These are phyloP conservation scores for Neurospora sublineolata DNA, from an alignment of 495 filamentous ascomycete species.

Conservation along the genomic window DNA sequence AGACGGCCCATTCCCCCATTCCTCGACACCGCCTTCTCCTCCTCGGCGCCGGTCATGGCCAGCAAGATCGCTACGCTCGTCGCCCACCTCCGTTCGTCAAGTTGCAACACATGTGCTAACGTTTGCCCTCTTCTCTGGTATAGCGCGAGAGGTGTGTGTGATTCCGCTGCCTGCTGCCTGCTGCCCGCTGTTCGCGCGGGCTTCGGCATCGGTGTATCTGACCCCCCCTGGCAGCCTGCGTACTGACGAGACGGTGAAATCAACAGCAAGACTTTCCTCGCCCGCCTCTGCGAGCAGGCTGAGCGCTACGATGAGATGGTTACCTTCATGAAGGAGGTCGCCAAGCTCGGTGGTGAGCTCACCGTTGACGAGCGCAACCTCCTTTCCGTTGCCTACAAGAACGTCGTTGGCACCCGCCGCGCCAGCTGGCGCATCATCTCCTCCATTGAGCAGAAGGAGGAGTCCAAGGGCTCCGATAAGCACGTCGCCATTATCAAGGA, in stretches of 20 bases:
- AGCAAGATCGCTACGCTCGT: slow-evolving; percentile 17
- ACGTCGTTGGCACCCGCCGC: slow-evolving; percentile 96
- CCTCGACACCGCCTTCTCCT: slow-evolving; percentile 16
- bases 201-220: slow-evolving; percentile 1
- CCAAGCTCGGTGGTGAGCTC: slow-evolving; percentile 95
- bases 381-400: slow-evolving; percentile 98
- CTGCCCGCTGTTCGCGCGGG: not conserved
- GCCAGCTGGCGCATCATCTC: slow-evolving; percentile 99
- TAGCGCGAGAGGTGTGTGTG: slow-evolving; percentile 75
- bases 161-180: not conserved
- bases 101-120: slow-evolving; percentile 29
- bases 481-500: slow-evolving; percentile 92
- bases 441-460: slow-evolving; percentile 99
- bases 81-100: not conserved
- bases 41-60: slow-evolving; percentile 12
- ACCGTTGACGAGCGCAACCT: slow-evolving; percentile 99
- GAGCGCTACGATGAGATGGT: slow-evolving; percentile 99
- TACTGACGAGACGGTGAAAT: slow-evolving; percentile 18
- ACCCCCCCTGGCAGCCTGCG: not conserved
- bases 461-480: slow-evolving; percentile 97
- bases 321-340: slow-evolving; percentile 99
- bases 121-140: slow-evolving; percentile 12
- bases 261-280: slow-evolving; percentile 98
- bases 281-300: slow-evolving; percentile 99
- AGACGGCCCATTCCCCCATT: slow-evolving; percentile 19